Base-by-base conservation (phyloP, 2,329 filamentous ascomycete species). In the Neocatenulostroma microsporum region DNA sequence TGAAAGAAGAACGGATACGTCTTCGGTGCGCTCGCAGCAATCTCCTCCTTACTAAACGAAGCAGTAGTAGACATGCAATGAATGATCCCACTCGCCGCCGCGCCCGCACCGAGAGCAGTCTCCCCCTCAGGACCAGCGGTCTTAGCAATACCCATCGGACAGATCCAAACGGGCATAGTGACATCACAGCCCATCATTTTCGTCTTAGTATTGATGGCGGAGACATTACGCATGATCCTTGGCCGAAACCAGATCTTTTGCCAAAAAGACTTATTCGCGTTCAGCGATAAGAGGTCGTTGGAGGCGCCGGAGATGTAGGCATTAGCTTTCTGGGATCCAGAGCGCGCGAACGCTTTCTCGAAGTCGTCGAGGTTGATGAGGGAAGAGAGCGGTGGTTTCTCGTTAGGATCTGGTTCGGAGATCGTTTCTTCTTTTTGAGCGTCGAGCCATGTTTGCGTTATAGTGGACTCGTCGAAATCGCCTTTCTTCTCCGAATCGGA, bases 1-100 rank as follows among this genome's bases (percentile, higher is more conserved):
- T 80, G 76, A 50, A 76, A 78, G 60, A 77, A 75, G 36, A 67
- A 58, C 2, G 55, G 55, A 37, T 54, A 51, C 10, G 40, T 44
- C n/a, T 35, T 30, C 5, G 52, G 51, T 2, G 48, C 56, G 18
- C 39, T 44, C 3, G 43, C 47, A 17, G 59, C 27, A 7, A 61
- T 55, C n/a, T 61, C 57, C 18, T 55, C 53, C 3, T 55, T 30
- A 8, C 39, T 37, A 36, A 55, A 53, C 5, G 47, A 52, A 5
- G 57, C 49, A 1, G 55, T 50, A 8, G 55, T 58, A 3, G 49
- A 53, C 23, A 54, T 45, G 32, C 54, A 57, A 24, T 59, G 56
- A 14, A 58, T 38, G 20, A 59, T 58, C 3, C 57, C 58, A 18
- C 45, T 47, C 6, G 37, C 45, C 4, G 51, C 53, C 1, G 53